Percentiles rank a stretch among this genome's conserved stretches.
phyloP scores from a whole-genome alignment of 768 basidiomycete species.

The Macrolepiota dolichaula region DNA sequence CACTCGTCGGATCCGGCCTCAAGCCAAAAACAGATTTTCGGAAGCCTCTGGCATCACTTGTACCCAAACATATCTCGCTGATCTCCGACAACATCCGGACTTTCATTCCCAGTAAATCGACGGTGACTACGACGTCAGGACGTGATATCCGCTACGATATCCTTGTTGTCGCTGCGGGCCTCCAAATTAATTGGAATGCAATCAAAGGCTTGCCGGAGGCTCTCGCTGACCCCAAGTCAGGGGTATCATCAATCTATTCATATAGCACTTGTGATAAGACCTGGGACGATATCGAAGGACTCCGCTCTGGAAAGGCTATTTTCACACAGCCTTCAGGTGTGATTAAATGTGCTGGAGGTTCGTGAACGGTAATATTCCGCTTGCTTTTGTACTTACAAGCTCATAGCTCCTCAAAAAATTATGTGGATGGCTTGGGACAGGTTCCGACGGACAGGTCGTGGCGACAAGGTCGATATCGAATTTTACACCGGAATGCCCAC shows the following conservation, averaged over 20 bases:
- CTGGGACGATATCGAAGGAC: conserved; percentile 76
- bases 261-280: conserved; percentile 88
- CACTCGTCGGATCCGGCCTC: conserved; percentile 89
- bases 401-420: conserved; percentile 79
- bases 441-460: conserved; percentile 58
- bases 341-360: conserved; percentile 92
- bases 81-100: conserved; percentile 67
- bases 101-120: conserved; percentile 75
- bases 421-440: conserved; percentile 98
- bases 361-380: neutral
- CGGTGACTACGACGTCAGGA: conserved; percentile 69
- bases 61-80: conserved; percentile 71
- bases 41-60: conserved; percentile 60
- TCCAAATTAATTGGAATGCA: conserved; percentile 81
- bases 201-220: conserved; percentile 75
- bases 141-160: conserved; percentile 75
- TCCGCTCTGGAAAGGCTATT: conserved; percentile 78
- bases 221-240: conserved; percentile 69
- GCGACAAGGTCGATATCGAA: conserved; percentile 57
- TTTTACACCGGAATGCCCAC: conserved; percentile 91
- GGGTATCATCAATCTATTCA: conserved; percentile 91
- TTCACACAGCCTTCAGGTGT: conserved; percentile 94
- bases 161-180: conserved; percentile 84
- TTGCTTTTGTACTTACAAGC: conserved; percentile 2
- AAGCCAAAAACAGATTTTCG: conserved; percentile 65